Base-by-base conservation (phyloP, 176 grass and related monocot genomes). In the Lolium perenne region DNA sequence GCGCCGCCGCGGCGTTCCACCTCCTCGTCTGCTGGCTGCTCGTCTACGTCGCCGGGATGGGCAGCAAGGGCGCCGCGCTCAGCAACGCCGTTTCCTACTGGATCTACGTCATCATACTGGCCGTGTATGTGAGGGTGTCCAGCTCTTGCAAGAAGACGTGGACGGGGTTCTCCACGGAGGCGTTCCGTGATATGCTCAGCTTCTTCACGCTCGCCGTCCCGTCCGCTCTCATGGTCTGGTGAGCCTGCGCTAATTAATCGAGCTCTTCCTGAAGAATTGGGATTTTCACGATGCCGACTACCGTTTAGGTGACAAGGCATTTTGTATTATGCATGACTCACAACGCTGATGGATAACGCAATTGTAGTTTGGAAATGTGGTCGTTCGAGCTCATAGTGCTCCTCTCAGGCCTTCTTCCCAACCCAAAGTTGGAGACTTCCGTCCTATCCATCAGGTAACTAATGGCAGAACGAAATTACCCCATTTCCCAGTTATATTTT, bases 151-250 rank as follows among this genome's bases (percentile, higher is more conserved):
- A 68, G 77, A 58, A 60, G 77, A 89, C 88, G 10, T 85, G 88
- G 88, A 89, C 71, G 0, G 88, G 83, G 18, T 85, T 89, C 77
- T 89, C 83, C 26, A 5, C 0, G 25, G 88, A 85, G 14, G 88
- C 88, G 0, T 81, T 85, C 60, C 78, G 7, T 7, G 83, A 89
- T 6, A 4, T 62, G 20, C 67, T 89, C 60, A 17, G 70, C 70
- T 89, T 89, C 83, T 57, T 85, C 70, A 14, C 59, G 20, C 88
- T 89, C 35, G 88, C 78, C 0, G 0, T 89, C 2, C 88, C 88
- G 0, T 89, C 88, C 0, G 83, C 88, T 1, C 83, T 89, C 3
- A 89, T 89, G 88, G 70, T 89, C 77, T 89, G 87, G 82, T 89
- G 21, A 56, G 82, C 85, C 16, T 47, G 82, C 71, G 2, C 1